Evolutionary conservation across 1,284 basidiomycete species (phyloP), one percentile per base, ranked within the genome.

Genomic region (Heterobasidion irregulare): DNA sequence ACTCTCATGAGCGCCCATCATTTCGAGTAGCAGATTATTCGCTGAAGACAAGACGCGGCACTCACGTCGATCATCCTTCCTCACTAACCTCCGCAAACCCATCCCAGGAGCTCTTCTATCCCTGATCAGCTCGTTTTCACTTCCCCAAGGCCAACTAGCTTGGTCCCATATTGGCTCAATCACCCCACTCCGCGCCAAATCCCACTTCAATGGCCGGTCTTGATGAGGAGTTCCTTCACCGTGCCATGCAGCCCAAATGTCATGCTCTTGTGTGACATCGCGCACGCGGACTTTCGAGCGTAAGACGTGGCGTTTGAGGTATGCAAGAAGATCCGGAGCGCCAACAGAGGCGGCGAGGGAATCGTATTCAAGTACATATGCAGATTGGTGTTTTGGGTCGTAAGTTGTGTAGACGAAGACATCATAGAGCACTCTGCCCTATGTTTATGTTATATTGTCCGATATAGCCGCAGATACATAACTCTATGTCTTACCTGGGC

Each of bases 391-490:
- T 48, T 69, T 72, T 59, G 62, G 59, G 33, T 73, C 74, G 41
- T 75, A 73, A 63, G 75, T 74, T 44, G 86, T 84, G 68, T 94
- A 91, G 56, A 96, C 75, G 69, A 98, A 94, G 45, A 87, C 75
- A 68, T 98, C 94, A 65, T 94, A 86, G 38, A 98, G 75, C 34
- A 98, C 84, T 64, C 95, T 82, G 46, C 97, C 97, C 89, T 97
- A 41, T 12, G 35, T 6, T 15, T 15, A 18, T 16, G 26, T 26
- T 48, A 8, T 13, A 48, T 18, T 19, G 32, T 8, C 47, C 15
- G 10, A 26, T 26, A 15, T 33, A 26, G 1, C 26, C 4, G 26
- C 26, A 26, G 26, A 26, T 26, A 26, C 26, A 26, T 26, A 26
- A 5, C 26, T 26, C 26, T 6, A 5, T 26, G 26, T 5, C 26